Conservation (phyloP, 2,329 filamentous ascomycete genomes). For the Trichoderma koningiopsis region DNA sequence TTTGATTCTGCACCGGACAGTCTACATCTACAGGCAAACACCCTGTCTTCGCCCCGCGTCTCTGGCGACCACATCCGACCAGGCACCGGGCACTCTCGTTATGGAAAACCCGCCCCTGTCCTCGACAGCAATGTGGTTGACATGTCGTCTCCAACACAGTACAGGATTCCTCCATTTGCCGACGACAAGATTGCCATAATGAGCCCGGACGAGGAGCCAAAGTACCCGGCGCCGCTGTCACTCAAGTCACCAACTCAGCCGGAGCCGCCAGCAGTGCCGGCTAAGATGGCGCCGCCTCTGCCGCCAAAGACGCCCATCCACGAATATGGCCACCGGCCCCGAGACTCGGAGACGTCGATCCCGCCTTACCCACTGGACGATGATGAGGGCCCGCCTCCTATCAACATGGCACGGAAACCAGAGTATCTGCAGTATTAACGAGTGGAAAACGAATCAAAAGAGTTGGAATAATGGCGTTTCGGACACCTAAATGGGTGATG, state of each 20-base stretch:
- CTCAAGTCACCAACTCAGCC: slow-evolving; percentile 40
- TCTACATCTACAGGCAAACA: slow-evolving; percentile 44
- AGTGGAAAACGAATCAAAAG: not conserved
- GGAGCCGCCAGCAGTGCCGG: slow-evolving; percentile 71
- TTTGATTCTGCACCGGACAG: slow-evolving; percentile 60
- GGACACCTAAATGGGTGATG: not conserved
- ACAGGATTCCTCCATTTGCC: slow-evolving; percentile 57
- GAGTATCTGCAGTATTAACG: slow-evolving; percentile 52
- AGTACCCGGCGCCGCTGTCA: slow-evolving; percentile 36
- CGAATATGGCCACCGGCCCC: slow-evolving; percentile 41
- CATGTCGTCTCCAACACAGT: slow-evolving; percentile 60
- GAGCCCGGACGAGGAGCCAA: slow-evolving; percentile 60
- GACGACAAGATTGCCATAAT: slow-evolving; percentile 70
- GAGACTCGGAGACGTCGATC: slow-evolving; percentile 41
- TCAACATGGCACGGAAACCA: slow-evolving; percentile 86
- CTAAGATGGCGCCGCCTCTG: slow-evolving; percentile 76
- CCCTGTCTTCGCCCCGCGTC: slow-evolving; percentile 51
- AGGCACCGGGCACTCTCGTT: slow-evolving; percentile 36
- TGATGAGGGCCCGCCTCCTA: slow-evolving; percentile 78
- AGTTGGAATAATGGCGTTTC: not conserved
- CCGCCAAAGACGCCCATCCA: slow-evolving; percentile 78
- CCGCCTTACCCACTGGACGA: slow-evolving; percentile 80
- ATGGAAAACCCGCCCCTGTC: slow-evolving; percentile 36
- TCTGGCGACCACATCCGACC: slow-evolving; percentile 51
- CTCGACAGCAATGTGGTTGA: slow-evolving; percentile 57